Conservation (phyloP, 2,329 filamentous ascomycete species). For the Zasmidium cellare region DNA sequence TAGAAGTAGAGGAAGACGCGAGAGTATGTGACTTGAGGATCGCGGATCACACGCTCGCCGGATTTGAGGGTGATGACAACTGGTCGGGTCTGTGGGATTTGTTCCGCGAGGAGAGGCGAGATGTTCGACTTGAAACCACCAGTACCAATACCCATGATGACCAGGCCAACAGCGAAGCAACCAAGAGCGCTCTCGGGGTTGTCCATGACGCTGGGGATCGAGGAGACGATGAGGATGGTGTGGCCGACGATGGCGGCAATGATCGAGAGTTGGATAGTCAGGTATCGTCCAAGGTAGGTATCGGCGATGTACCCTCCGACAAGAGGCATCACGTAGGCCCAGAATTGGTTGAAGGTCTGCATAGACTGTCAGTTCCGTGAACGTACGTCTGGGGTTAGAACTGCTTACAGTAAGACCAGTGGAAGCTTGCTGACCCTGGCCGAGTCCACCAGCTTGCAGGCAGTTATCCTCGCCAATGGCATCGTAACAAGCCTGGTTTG, state of each 20-base stretch:
- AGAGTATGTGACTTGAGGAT: slow-evolving; percentile 48
- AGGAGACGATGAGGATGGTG: slow-evolving; percentile 63
- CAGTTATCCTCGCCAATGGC: slow-evolving; percentile 39
- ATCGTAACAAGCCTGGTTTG: slow-evolving; percentile 29
- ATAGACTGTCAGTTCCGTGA: neutral
- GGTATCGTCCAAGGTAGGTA: slow-evolving; percentile 67
- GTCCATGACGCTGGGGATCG: slow-evolving; percentile 63
- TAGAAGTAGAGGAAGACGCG: slow-evolving; percentile 65
- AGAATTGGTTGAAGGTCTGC: slow-evolving; percentile 48
- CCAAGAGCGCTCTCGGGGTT: slow-evolving; percentile 57
- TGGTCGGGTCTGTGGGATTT: slow-evolving; percentile 42
- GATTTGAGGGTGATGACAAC: slow-evolving; percentile 40
- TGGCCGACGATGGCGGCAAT: slow-evolving; percentile 66
- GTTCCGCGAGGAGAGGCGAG: slow-evolving; percentile 50
- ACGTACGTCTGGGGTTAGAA: neutral
- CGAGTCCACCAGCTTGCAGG: slow-evolving; percentile 40
- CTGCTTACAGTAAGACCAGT: slow-evolving; percentile 40
- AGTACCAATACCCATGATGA: slow-evolving; percentile 71
- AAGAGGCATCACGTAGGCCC: slow-evolving; percentile 50
- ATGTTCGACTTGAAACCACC: slow-evolving; percentile 83
- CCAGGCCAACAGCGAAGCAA: slow-evolving; percentile 63
- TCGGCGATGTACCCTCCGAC: slow-evolving; percentile 59
- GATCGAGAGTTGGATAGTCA: slow-evolving; percentile 67
- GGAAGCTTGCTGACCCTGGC: slow-evolving; percentile 44
- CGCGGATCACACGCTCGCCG: slow-evolving; percentile 49